These are phyloP conservation scores for Citrus glauca DNA, from an alignment of 345 rosid species.

Conservation along the genomic window DNA sequence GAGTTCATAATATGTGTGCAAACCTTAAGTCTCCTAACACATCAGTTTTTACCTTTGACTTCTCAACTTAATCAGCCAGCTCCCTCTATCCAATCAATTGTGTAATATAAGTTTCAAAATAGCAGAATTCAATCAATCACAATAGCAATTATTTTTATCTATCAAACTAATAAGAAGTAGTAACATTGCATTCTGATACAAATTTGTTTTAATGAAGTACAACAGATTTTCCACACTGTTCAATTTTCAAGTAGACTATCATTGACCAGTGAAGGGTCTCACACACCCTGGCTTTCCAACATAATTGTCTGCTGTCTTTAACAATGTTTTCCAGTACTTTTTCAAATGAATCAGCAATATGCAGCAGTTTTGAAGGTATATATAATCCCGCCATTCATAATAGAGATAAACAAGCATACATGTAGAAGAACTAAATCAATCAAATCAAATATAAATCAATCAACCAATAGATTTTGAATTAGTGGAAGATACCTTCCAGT, in stretches of 20 bases:
- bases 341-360: background rate
- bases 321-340: background rate
- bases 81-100: background rate
- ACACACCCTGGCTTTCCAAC: background rate
- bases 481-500: conserved; percentile 68
- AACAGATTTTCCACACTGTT: background rate
- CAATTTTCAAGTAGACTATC: background rate
- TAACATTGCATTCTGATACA: background rate
- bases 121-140: background rate
- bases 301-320: background rate
- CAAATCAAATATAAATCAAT: background rate
- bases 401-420: background rate
- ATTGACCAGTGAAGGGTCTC: background rate
- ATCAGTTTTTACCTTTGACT: background rate
- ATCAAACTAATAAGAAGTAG: background rate
- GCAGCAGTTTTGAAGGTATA: background rate
- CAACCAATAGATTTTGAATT: background rate
- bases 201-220: background rate
- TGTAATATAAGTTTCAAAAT: background rate
- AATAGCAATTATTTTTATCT: background rate
- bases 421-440: background rate
- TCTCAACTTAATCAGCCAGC: background rate
- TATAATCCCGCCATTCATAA: background rate
- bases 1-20: background rate
- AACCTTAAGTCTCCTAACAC: background rate